Evolutionary conservation across 768 basidiomycete genomes (phyloP).

Genomic region (Amanita subjunquillea): DNA sequence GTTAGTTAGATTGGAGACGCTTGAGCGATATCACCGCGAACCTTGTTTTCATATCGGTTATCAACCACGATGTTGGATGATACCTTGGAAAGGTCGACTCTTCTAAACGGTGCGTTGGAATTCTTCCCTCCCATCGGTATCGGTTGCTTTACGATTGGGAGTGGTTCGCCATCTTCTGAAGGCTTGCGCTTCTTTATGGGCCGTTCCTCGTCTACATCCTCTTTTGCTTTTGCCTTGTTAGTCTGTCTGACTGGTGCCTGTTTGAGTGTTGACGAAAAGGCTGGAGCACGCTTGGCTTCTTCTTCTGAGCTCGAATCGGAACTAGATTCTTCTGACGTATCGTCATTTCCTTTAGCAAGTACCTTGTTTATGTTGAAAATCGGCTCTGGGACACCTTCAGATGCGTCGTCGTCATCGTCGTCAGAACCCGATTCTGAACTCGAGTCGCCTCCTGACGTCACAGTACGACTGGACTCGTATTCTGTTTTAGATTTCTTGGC

Average conservation of each 20-base stretch:
- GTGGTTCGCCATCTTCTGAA: constrained; percentile 36
- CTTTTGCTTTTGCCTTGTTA: constrained; percentile 2
- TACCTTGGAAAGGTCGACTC: constrained; percentile 62
- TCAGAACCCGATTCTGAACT: constrained; percentile 17
- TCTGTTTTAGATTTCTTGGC: constrained; percentile 6
- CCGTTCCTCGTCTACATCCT: constrained; percentile 13
- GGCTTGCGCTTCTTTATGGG: constrained; percentile 54
- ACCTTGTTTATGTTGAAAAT: too few relatives aligned
- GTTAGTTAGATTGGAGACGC: neutral
- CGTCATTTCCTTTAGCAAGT: neutral
- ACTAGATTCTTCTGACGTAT: neutral
- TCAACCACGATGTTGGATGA: constrained; percentile 30
- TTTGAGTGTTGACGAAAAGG: neutral
- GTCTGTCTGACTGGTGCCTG: constrained; percentile 3
- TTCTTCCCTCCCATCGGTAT: constrained; percentile 17
- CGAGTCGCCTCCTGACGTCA: constrained; percentile 22
- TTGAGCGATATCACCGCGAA: constrained; percentile 15
- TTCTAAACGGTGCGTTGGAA: constrained; percentile 64
- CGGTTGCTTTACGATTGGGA: constrained; percentile 29
- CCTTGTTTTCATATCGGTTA: constrained; percentile 79
- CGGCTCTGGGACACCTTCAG: too few relatives aligned
- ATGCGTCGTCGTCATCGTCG: neutral
- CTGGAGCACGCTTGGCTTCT: neutral
- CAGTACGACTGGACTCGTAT: constrained; percentile 29
- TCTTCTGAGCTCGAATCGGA: neutral